Conservation (phyloP, 768 basidiomycete species). For the Collybiopsis confluens region DNA sequence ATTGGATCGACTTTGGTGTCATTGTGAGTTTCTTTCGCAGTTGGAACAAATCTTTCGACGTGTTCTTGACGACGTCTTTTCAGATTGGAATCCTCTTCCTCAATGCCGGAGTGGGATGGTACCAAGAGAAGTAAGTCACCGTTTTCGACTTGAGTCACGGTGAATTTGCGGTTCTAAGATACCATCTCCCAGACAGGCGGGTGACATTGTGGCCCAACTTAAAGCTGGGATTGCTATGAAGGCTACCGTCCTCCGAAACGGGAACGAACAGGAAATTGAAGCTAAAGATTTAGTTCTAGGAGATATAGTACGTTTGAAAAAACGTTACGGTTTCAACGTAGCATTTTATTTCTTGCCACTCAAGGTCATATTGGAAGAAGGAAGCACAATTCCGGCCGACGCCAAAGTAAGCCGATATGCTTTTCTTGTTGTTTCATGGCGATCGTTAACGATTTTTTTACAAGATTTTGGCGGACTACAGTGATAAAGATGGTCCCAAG, state of each 20-base stretch:
- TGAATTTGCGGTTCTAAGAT: too few species aligned
- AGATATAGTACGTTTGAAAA: constrained; percentile 36
- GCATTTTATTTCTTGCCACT: too few species aligned
- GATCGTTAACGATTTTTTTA: too few species aligned
- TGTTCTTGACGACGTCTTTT: background rate
- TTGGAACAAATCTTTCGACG: background rate
- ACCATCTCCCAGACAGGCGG: constrained; percentile 26
- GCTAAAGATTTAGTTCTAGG: constrained; percentile 42
- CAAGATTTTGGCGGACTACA: constrained; percentile 37
- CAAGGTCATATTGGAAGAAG: constrained; percentile 37
- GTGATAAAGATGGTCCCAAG: constrained; percentile 32
- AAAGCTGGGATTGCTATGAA: constrained; percentile 44
- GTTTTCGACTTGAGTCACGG: too few species aligned
- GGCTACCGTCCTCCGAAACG: constrained; percentile 34
- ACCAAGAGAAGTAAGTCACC: constrained; percentile 13
- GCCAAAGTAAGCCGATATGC: constrained; percentile 25
- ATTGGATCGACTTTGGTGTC: constrained; percentile 48
- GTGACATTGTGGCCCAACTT: constrained; percentile 44
- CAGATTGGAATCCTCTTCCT: constrained; percentile 35
- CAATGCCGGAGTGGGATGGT: constrained; percentile 38
- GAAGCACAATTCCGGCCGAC: constrained; percentile 41
- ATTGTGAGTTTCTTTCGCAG: constrained; percentile 32
- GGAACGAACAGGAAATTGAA: constrained; percentile 36
- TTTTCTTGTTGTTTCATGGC: too few species aligned
- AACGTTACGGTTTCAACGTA: too few species aligned